Evolutionary conservation across 2,329 filamentous ascomycete species (phyloP).

Genomic region (Lasiodiplodia sp.): DNA sequence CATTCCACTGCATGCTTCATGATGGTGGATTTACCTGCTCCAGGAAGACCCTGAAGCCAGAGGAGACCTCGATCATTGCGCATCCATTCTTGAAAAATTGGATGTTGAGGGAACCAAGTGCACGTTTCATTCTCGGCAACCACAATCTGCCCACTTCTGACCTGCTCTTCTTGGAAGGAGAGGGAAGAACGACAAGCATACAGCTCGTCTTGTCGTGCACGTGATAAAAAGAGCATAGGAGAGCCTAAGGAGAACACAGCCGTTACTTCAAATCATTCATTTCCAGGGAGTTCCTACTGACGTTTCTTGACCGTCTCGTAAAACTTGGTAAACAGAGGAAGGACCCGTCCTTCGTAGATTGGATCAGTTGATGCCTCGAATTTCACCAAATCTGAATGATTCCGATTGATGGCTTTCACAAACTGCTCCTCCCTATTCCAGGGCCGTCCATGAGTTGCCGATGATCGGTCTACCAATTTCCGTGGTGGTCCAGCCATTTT

Average conservation of each 20-base stretch:
- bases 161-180: not conserved
- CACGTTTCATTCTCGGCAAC: conserved; percentile 1
- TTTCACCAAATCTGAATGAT: not conserved
- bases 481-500: not conserved
- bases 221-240: not conserved
- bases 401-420: not conserved
- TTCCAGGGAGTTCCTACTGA: not conserved
- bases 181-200: not conserved
- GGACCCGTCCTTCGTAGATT: not conserved
- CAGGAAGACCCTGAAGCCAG: not conserved
- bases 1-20: not conserved
- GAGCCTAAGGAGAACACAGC: not conserved
- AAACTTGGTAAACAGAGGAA: not conserved
- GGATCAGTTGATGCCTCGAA: not conserved
- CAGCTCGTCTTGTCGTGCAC: not conserved
- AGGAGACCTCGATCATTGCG: not conserved
- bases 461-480: not conserved
- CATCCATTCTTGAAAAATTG: not conserved
- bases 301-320: not conserved
- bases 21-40: not conserved
- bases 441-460: not conserved
- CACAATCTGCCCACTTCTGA: not conserved
- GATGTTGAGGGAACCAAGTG: not conserved
- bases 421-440: not conserved
- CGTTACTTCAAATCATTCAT: not conserved